Conservation (phyloP, 257 asterid genomes). For the Capsicum rhomboideum region DNA sequence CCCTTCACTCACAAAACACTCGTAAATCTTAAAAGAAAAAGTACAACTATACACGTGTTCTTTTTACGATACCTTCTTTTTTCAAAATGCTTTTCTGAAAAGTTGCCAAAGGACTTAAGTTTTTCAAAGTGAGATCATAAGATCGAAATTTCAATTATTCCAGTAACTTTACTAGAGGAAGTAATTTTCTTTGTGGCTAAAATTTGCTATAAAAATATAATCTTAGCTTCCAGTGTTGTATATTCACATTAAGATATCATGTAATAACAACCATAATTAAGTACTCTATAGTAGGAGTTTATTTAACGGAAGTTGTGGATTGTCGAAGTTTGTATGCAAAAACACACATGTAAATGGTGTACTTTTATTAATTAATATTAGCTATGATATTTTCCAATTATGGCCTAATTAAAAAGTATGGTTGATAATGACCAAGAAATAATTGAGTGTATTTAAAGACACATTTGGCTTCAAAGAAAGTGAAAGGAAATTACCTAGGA, state of each 20-base stretch:
- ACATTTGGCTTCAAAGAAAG: not conserved
- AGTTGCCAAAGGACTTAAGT: not conserved
- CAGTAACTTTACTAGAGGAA: not conserved
- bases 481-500: not conserved
- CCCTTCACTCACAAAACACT: not conserved
- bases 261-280: not conserved
- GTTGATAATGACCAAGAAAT: constrained; percentile 15
- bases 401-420: not conserved
- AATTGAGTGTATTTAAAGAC: not conserved
- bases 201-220: not conserved
- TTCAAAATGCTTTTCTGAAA: not conserved
- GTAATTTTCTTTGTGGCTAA: not conserved
- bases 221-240: not conserved
- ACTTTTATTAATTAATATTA: not conserved
- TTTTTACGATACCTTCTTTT: not conserved
- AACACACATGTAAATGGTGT: not conserved
- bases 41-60: not conserved
- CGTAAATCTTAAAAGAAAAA: not conserved
- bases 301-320: not conserved
- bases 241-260: not conserved
- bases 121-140: not conserved
- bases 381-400: not conserved
- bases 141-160: not conserved
- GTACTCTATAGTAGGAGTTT: not conserved
- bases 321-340: not conserved